Conservation (phyloP, 2,329 filamentous ascomycete species). For the Fusarium hostae region DNA sequence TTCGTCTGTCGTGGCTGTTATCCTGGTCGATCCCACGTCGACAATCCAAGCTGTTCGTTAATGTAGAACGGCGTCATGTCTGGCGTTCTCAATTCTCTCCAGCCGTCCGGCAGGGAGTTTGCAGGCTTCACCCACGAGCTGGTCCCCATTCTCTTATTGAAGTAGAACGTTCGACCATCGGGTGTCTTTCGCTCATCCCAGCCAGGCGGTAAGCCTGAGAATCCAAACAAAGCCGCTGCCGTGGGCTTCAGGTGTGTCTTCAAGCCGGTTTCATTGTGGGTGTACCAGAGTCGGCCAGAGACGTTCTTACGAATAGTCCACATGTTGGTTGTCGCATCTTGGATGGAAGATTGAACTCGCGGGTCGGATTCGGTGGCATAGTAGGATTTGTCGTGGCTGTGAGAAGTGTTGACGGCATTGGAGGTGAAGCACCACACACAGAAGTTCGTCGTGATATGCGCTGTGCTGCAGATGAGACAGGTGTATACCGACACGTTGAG, state of each 20-base stretch:
- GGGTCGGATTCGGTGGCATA: slow-evolving; percentile 44
- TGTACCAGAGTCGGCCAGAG: slow-evolving; percentile 43
- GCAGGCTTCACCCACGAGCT: slow-evolving; percentile 42
- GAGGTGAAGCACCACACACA: slow-evolving; percentile 47
- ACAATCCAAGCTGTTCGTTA: slow-evolving; percentile 42
- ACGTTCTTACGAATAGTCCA: slow-evolving; percentile 46
- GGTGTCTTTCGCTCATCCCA: slow-evolving; percentile 43
- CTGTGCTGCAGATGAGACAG: slow-evolving; percentile 46
- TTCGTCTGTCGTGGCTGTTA: slow-evolving; percentile 35
- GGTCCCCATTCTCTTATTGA: slow-evolving; percentile 36
- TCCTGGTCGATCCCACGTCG: slow-evolving; percentile 45
- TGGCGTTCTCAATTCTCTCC: slow-evolving; percentile 44
- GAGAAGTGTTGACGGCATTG: slow-evolving; percentile 35
- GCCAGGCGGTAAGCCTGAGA: slow-evolving; percentile 33
- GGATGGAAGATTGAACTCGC: slow-evolving; percentile 25
- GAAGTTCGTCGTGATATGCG: slow-evolving; percentile 26
- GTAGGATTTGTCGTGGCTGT: slow-evolving; percentile 43
- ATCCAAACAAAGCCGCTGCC: slow-evolving; percentile 1
- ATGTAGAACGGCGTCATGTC: slow-evolving; percentile 43
- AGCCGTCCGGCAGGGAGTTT: slow-evolving; percentile 38
- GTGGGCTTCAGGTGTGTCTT: slow-evolving; percentile 43
- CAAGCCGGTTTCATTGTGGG: slow-evolving; percentile 39
- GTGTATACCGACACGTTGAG: slow-evolving; percentile 42
- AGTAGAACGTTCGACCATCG: slow-evolving; percentile 40
- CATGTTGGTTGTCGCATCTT: slow-evolving; percentile 28